Evolutionary conservation across 257 asterid species (phyloP).

Genomic region (Nicotiana tabacum): DNA sequence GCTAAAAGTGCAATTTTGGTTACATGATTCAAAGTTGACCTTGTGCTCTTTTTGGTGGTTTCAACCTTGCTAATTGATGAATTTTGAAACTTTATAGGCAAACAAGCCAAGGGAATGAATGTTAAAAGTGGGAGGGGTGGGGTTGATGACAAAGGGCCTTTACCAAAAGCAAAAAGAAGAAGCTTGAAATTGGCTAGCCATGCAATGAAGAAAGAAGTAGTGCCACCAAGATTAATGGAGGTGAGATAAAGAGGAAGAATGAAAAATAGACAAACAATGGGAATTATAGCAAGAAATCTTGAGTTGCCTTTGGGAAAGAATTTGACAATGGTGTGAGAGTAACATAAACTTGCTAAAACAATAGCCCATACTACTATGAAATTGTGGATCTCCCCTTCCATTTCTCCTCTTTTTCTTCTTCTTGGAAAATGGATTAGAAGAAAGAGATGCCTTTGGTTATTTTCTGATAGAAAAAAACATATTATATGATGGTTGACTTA

Average conservation of each 20-base stretch:
- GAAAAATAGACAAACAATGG: conserved; percentile 33
- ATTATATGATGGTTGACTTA: background rate
- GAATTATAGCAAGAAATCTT: conserved; percentile 34
- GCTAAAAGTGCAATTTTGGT: conserved; percentile 18
- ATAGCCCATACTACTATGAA: conserved; percentile 38
- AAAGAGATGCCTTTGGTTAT: background rate
- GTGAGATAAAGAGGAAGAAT: conserved; percentile 46
- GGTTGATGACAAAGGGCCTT: conserved; percentile 38
- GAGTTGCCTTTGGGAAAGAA: conserved; percentile 20
- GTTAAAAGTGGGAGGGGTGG: conserved; percentile 26
- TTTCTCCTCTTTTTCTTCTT: background rate
- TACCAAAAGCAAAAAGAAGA: conserved; percentile 36
- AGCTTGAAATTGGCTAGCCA: conserved; percentile 54
- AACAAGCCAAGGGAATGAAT: conserved; percentile 46
- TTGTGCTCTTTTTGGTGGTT: background rate
- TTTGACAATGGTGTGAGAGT: conserved; percentile 33
- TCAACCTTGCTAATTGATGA: background rate
- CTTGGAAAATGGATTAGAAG: background rate
- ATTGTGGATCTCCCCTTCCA: conserved; percentile 55
- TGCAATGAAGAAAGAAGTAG: conserved; percentile 46
- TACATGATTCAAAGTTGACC: conserved; percentile 11
- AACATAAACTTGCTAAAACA: conserved; percentile 29
- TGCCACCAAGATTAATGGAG: conserved; percentile 42
- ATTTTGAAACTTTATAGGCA: conserved; percentile 39
- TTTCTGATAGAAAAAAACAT: background rate